Conservation (phyloP, 768 basidiomycete species). For the Terana coerulea region DNA sequence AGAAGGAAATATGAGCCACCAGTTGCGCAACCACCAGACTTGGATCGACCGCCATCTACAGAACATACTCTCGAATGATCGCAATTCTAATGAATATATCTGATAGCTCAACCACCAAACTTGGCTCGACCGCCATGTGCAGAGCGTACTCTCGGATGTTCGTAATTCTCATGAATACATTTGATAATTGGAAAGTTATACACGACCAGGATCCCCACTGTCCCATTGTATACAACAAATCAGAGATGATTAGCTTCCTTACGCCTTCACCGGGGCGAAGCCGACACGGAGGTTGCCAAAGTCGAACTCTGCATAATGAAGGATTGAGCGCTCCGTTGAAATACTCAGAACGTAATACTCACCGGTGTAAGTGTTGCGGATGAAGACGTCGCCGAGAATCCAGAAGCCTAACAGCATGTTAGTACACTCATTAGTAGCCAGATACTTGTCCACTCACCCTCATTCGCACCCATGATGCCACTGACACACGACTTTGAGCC, state of each 20-base stretch:
- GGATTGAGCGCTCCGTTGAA: background rate
- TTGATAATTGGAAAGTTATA: background rate
- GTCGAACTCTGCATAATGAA: background rate
- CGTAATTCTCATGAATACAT: background rate
- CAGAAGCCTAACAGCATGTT: conserved; percentile 19
- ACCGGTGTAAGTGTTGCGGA: conserved; percentile 41
- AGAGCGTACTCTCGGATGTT: too few relatives aligned
- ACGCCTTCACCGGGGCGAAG: background rate
- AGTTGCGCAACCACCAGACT: too few relatives aligned
- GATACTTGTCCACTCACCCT: background rate
- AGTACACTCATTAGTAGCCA: too few relatives aligned
- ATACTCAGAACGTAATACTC: background rate
- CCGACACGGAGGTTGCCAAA: background rate
- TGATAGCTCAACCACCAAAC: too few relatives aligned
- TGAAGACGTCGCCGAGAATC: conserved; percentile 38
- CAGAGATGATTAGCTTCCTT: too few relatives aligned
- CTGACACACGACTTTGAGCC: conserved; percentile 35
- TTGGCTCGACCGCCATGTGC: background rate
- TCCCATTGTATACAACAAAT: too few relatives aligned
- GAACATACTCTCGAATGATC: too few relatives aligned
- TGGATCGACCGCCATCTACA: too few relatives aligned
- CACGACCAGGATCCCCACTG: too few relatives aligned
- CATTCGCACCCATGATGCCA: conserved; percentile 25
- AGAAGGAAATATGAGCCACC: too few relatives aligned
- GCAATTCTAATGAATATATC: too few relatives aligned